A percentile compares a stretch with the other conserved stretches of the same genome.
phyloP scores from a whole-genome alignment of 192 early-diverging fungal genomes.

The Nowakowskiella sp. region DNA sequence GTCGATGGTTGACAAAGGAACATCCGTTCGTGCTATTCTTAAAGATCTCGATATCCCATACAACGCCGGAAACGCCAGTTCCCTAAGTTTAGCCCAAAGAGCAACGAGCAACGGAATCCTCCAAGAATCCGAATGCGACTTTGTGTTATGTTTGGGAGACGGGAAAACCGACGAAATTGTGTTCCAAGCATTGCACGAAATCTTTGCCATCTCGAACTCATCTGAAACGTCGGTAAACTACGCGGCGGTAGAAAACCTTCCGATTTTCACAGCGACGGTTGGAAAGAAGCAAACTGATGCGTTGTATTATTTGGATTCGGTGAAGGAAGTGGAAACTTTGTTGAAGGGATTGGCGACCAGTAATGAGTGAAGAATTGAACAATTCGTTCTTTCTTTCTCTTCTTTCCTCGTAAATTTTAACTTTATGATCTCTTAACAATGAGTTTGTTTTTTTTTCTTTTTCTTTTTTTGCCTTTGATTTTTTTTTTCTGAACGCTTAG shows the following conservation, averaged over 20 bases:
- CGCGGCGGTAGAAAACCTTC: conserved; percentile 6
- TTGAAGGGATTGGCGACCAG: background rate
- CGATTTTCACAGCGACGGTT: conserved; percentile 77
- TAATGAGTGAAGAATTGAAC: no score
- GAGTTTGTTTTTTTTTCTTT: no score
- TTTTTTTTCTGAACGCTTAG: no score
- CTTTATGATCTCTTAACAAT: no score
- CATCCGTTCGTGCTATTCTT: conserved; percentile 78
- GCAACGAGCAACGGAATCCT: background rate
- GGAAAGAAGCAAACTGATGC: conserved; percentile 97
- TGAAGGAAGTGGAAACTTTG: conserved; percentile 36
- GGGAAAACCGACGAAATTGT: conserved; percentile 95
- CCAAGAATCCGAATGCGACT: conserved; percentile 37
- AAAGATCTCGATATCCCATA: conserved; percentile 51
- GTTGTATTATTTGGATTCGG: conserved; percentile 68
- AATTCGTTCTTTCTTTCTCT: no score
- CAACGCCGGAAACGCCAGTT: background rate
- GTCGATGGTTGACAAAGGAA: conserved; percentile 84
- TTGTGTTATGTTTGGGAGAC: conserved; percentile 84
- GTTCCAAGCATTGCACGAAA: conserved; percentile 51
- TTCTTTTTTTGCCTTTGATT: no score
- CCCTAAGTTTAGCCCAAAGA: background rate
- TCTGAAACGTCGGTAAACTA: background rate
- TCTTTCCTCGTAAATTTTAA: no score
- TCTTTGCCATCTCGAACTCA: conserved; percentile 7